A percentile compares a stretch with the other conserved stretches of the same genome.
Conservation (phyloP, 345 rosid genomes). For the Ceriops tagal region DNA sequence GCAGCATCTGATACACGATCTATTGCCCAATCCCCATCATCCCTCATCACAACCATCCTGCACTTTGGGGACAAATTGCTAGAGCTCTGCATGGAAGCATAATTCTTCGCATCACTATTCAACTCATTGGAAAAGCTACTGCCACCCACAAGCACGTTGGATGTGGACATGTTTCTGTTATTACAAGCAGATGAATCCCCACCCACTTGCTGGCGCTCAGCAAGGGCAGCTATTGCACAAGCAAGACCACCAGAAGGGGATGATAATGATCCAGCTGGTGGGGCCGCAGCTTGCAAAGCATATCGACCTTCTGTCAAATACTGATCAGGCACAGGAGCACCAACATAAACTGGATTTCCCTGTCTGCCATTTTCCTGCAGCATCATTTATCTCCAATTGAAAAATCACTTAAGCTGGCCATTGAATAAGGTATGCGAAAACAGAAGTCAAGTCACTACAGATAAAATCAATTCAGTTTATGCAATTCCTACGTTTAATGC, state of each 20-base stretch:
- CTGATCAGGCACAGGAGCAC: slow-evolving; percentile 2
- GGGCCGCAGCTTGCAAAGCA: slow-evolving; percentile 38
- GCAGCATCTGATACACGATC: slow-evolving; percentile 52
- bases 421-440: background rate
- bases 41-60: too few species aligned
- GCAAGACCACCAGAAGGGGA: slow-evolving; percentile 85
- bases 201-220: slow-evolving; percentile 75
- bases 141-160: slow-evolving; percentile 46
- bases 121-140: slow-evolving; percentile 43
- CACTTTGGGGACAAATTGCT: slow-evolving; percentile 29
- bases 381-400: slow-evolving; percentile 8
- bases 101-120: slow-evolving; percentile 43
- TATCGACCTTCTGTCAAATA: slow-evolving; percentile 42
- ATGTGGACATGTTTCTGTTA: slow-evolving; percentile 36
- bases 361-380: slow-evolving; percentile 65
- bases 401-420: slow-evolving; percentile 4
- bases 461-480: background rate
- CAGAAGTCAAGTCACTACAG: background rate
- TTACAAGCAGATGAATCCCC: slow-evolving; percentile 51
- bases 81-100: slow-evolving; percentile 31
- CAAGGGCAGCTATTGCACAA: slow-evolving; percentile 82
- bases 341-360: slow-evolving; percentile 23
- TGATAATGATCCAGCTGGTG: slow-evolving; percentile 49
- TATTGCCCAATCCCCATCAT: slow-evolving; percentile 45
- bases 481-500: background rate